These are phyloP conservation scores for Berkeleyomyces basicola DNA, from an alignment of 2,329 filamentous ascomycete species.

Conservation along the genomic window DNA sequence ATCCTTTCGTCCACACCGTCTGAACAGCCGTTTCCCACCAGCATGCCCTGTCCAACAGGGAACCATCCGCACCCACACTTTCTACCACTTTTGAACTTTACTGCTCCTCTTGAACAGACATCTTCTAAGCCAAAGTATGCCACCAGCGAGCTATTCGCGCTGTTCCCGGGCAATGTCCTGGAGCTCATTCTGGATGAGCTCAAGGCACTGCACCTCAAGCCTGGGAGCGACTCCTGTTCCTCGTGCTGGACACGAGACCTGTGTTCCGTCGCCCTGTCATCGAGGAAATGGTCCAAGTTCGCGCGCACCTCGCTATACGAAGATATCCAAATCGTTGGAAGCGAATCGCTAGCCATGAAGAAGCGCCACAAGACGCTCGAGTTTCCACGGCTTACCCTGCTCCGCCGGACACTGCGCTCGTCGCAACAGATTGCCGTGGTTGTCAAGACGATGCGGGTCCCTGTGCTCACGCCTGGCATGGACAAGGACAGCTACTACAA, in stretches of 20 bases:
- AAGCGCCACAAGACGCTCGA: conserved; percentile 39
- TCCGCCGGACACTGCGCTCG: conserved; percentile 39
- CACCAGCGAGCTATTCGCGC: conserved; percentile 37
- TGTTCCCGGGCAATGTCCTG: conserved; percentile 41
- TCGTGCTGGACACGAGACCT: conserved; percentile 50
- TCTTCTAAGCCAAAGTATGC: conserved; percentile 22
- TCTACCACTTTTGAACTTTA: conserved; percentile 12
- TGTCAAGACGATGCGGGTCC: conserved; percentile 42
- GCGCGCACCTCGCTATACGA: conserved; percentile 37
- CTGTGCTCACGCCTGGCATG: conserved; percentile 27
- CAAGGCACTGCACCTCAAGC: conserved; percentile 32
- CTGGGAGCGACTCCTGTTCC: conserved; percentile 36
- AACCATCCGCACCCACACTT: conserved; percentile 10
- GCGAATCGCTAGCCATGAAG: conserved; percentile 37
- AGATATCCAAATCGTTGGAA: conserved; percentile 40
- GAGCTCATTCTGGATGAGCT: conserved; percentile 38
- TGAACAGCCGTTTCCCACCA: conserved; percentile 16
- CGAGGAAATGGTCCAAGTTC: conserved; percentile 34
- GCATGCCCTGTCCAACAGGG: conserved; percentile 7
- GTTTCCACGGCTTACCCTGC: conserved; percentile 36
- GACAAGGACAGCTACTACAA: conserved; percentile 36
- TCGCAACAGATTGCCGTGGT: conserved; percentile 35
- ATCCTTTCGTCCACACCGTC: conserved; percentile 19
- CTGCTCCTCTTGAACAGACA: conserved; percentile 19
- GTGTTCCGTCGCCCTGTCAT: conserved; percentile 32